A percentile compares a stretch with the other conserved stretches of the same genome.
phyloP scores from a whole-genome alignment of 441 rosid species.

The Erodium chrysanthum region DNA sequence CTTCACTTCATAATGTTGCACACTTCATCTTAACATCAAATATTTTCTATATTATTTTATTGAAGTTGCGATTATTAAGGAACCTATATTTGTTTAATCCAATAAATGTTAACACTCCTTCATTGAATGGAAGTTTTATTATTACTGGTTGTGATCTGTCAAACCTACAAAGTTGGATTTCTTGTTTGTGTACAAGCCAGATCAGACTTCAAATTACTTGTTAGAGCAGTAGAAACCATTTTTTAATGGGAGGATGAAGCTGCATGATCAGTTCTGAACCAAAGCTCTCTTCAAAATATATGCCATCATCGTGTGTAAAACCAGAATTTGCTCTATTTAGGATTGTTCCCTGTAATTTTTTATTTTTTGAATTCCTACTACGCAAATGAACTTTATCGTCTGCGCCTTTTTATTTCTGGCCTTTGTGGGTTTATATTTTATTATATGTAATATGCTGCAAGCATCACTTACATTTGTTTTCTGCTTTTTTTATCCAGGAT shows the following conservation, averaged over 20 bases:
- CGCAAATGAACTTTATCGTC: neutral
- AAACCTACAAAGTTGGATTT: neutral
- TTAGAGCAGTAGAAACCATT: neutral
- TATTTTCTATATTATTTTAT: neutral
- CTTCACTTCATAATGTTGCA: slow-evolving; percentile 3
- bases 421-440: neutral
- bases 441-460: neutral
- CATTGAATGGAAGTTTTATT: neutral
- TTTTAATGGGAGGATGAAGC: neutral
- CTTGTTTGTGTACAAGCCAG: neutral
- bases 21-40: neutral
- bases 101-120: neutral
- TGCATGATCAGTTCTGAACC: neutral
- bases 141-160: neutral
- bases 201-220: neutral
- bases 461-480: slow-evolving; percentile 25
- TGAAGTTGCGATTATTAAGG: neutral
- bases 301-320: neutral
- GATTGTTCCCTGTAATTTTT: neutral
- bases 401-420: neutral
- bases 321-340: neutral
- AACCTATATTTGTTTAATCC: neutral
- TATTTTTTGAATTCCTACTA: neutral
- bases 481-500: slow-evolving; percentile 43
- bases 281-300: no score